Conservation (phyloP, 306 rosid genomes). For the Trichosanthes cucumerina region DNA sequence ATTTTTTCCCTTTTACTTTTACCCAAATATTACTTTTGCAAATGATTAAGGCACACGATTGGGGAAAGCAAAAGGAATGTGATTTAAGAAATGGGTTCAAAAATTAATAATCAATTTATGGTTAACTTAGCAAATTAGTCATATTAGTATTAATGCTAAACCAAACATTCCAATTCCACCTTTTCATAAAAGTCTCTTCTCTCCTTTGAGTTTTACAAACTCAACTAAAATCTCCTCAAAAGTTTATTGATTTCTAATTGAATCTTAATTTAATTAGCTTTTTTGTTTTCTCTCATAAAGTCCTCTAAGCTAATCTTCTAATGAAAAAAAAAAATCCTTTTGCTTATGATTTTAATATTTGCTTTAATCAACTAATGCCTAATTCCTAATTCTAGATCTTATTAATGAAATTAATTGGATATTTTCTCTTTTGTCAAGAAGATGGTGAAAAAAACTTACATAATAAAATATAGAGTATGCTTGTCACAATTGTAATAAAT, state of each 20-base stretch:
- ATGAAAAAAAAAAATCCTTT: no score
- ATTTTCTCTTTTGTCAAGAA: not conserved
- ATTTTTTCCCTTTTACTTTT: not conserved
- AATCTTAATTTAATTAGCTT: not conserved
- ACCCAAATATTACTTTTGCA: conserved; percentile 7
- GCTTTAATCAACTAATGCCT: not conserved
- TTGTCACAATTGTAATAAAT: not conserved
- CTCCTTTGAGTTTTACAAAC: not conserved
- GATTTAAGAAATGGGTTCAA: not conserved
- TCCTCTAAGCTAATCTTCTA: not conserved
- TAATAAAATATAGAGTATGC: not conserved
- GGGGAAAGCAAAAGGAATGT: not conserved
- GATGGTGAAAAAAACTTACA: not conserved
- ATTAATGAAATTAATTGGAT: not conserved
- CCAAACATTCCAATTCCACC: conserved; percentile 2
- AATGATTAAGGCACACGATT: conserved; percentile 11
- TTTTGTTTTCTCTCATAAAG: not conserved
- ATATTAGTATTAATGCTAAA: not conserved
- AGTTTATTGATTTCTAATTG: not conserved
- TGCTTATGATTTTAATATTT: no score
- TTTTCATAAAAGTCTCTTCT: not conserved
- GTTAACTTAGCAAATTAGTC: conserved; percentile 8
- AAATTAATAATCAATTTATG: not conserved
- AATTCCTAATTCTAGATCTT: not conserved
- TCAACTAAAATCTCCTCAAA: not conserved